These are phyloP conservation scores for Vachellia collinsii DNA, from an alignment of 306 rosid species.

Conservation along the genomic window DNA sequence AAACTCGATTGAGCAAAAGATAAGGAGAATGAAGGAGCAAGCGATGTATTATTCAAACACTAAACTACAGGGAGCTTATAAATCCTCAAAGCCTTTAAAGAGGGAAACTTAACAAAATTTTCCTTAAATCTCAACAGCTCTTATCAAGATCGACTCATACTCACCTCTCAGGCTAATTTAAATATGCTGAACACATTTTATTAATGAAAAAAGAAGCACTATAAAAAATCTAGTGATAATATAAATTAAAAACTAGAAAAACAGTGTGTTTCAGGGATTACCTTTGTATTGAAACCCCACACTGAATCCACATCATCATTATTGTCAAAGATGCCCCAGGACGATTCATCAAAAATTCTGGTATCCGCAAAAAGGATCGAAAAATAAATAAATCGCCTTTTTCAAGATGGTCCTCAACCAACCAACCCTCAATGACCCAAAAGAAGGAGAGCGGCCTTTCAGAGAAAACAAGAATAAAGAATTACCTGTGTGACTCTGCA, in stretches of 20 bases:
- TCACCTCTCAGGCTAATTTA: conserved; percentile 2
- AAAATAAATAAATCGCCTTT: background rate
- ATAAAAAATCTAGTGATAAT: background rate
- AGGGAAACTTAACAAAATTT: background rate
- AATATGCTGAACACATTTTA: conserved; percentile 8
- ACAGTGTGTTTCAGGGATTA: conserved; percentile 38
- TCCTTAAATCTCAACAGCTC: background rate
- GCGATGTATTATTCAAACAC: background rate
- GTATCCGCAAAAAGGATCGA: conserved; percentile 13
- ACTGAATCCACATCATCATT: conserved; percentile 87
- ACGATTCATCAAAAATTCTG: conserved; percentile 85
- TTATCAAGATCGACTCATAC: background rate
- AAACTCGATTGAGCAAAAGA: background rate
- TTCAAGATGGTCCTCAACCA: background rate
- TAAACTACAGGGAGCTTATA: background rate
- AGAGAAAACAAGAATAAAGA: conserved; percentile 4
- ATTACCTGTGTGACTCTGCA: conserved; percentile 70
- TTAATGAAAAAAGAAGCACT: background rate
- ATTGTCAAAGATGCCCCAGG: conserved; percentile 91
- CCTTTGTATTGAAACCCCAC: conserved; percentile 87
- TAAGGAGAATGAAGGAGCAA: background rate
- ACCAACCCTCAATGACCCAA: background rate
- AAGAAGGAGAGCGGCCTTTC: background rate
- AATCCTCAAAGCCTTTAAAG: background rate
- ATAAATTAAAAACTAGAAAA: background rate